phyloP scores from a whole-genome alignment of 1,139 yeast species.

The Kodamaea sp. region DNA sequence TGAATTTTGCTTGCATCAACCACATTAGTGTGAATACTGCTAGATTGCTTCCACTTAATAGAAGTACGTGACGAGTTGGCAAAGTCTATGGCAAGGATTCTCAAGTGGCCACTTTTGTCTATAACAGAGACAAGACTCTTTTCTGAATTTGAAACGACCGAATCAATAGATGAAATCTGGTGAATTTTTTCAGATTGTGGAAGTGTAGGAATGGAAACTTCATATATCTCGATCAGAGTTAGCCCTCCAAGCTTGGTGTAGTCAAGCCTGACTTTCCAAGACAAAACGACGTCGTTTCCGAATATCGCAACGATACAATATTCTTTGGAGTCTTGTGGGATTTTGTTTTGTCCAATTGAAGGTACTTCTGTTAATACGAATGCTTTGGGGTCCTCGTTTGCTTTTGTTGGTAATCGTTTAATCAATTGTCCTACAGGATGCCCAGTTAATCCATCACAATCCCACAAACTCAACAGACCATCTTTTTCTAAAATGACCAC shows the following conservation, averaged over 20 bases:
- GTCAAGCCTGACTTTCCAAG: constrained; percentile 29
- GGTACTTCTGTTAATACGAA: constrained; percentile 25
- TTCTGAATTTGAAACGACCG: constrained; percentile 38
- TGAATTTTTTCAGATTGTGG: constrained; percentile 35
- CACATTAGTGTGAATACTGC: constrained; percentile 57
- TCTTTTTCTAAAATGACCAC: constrained; percentile 57
- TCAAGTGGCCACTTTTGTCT: constrained; percentile 55
- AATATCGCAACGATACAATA: constrained; percentile 32
- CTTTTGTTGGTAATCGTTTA: constrained; percentile 15
- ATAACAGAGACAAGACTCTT: constrained; percentile 61
- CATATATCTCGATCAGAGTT: neutral
- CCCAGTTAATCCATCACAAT: constrained; percentile 45
- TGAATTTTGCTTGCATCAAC: constrained; percentile 53
- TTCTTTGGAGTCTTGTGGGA: constrained; percentile 7
- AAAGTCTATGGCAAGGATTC: constrained; percentile 32
- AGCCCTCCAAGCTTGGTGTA: constrained; percentile 17
- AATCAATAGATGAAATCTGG: constrained; percentile 63
- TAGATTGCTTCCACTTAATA: constrained; percentile 50
- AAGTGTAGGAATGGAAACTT: constrained; percentile 8
- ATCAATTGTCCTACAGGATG: constrained; percentile 32
- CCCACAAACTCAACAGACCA: constrained; percentile 63
- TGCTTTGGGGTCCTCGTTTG: constrained; percentile 25
- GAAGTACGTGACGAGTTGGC: neutral
- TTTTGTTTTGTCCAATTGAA: constrained; percentile 4
- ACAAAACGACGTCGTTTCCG: constrained; percentile 23